Base-by-base conservation (phyloP, 257 asterid genomes). In the Cinchona pubescens region DNA sequence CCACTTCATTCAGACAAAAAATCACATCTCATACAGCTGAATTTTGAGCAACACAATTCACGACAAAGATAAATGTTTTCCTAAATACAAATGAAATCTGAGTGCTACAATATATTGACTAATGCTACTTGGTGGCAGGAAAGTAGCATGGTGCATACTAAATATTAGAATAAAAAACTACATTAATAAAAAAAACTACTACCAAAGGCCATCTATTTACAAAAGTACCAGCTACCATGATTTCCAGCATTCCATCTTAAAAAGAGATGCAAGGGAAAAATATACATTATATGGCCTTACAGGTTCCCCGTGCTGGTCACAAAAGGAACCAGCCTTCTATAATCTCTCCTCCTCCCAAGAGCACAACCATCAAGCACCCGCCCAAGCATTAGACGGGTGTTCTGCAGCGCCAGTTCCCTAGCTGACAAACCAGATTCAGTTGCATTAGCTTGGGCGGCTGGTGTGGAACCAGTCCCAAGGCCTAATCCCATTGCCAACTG, bases 301-400 rank as follows among this genome's bases (percentile, higher is more conserved):
- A 80, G 73, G 76, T 86, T 84, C 58, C 96, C 99, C 0, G 86
- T 85, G 80, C 90, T 91, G 75, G 91, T 88, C 18, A 95, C 99
- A 42, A 95, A 95, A 37, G 99, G 98, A 60, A 88, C 99, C 76
- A 95, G 82, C 82, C 98, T 83, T 85, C 96, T 82, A 76, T 94
- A 94, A 69, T 95, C 99, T 85, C 98, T 86, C 79, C 97, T 87
- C 79, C 91, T 84, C 69, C 99, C 98, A 29, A 95, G 98, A 0
- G 96, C 91, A 76, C 97, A 92, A 40, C 92, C 85, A 67, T 90
- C 97, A 14, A 94, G 96, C 74, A 94, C 97, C 59, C 96, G 90
- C 66, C 99, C 99, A 0, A 94, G 95, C 89, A 92, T 87, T 85
- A 90, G 48, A 18, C 99, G 88, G 0, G 97, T 92, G 78, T 94